A percentile compares a stretch with the other conserved stretches of the same genome.
These are phyloP conservation scores for Fragaria ananassa DNA, from an alignment of 306 rosid species.

Conservation along the genomic window DNA sequence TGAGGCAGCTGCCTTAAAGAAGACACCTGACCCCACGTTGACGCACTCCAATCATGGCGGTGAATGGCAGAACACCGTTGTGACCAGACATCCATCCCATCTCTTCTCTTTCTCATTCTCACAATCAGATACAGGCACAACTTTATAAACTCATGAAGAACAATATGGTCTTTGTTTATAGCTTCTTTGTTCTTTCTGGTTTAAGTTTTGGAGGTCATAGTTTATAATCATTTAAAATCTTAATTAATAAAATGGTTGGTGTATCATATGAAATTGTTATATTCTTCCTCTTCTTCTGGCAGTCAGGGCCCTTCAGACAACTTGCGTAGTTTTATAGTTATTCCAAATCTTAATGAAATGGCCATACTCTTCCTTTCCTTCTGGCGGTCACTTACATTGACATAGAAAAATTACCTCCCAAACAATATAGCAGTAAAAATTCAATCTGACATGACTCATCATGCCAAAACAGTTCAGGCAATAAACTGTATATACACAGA, in stretches of 20 bases:
- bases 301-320: not conserved
- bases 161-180: not conserved
- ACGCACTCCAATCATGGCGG: constrained; percentile 47
- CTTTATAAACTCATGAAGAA: not conserved
- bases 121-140: not conserved
- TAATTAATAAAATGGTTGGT: not conserved
- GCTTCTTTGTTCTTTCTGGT: not conserved
- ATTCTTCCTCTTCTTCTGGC: not conserved
- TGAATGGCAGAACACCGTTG: constrained; percentile 45
- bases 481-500: not conserved
- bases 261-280: not conserved
- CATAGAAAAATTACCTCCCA: not conserved
- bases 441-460: not conserved
- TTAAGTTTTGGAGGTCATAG: not conserved
- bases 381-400: not conserved
- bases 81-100: constrained; percentile 21
- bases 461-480: not conserved
- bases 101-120: constrained; percentile 6
- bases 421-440: not conserved
- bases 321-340: not conserved
- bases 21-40: constrained; percentile 39
- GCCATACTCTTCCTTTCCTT: not conserved
- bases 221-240: not conserved
- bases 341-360: not conserved
- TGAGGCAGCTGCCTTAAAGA: constrained; percentile 54